Percentiles rank a stretch among this genome's conserved stretches.
These are phyloP conservation scores for Cladophialophora chaetospira DNA, from an alignment of 2,329 filamentous ascomycete genomes.

Conservation along the genomic window DNA sequence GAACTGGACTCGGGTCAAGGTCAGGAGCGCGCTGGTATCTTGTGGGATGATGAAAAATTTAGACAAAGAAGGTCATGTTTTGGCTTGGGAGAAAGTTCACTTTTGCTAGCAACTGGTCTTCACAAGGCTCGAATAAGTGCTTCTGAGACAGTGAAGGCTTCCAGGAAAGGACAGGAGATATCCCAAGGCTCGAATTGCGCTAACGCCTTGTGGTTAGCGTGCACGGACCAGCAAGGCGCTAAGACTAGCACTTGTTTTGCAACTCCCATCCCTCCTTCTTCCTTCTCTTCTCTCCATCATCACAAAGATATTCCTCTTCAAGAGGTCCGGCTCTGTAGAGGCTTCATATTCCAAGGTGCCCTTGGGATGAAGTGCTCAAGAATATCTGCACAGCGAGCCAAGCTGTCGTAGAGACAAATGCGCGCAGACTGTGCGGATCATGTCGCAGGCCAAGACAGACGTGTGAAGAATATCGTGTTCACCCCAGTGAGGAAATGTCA, in stretches of 20 bases:
- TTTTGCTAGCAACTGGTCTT: neutral
- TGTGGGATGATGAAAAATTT: neutral
- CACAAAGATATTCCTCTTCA: neutral
- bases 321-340: neutral
- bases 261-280: neutral
- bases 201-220: constrained; percentile 14
- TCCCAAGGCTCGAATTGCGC: neutral
- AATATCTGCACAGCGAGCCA: neutral
- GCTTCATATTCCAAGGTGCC: neutral
- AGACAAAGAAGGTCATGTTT: neutral
- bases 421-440: neutral
- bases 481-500: neutral
- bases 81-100: neutral
- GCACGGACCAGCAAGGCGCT: neutral
- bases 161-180: neutral
- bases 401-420: neutral
- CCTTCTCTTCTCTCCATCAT: neutral
- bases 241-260: no score
- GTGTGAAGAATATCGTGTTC: neutral
- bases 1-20: neutral
- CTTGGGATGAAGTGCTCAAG: neutral
- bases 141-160: neutral
- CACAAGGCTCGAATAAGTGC: neutral
- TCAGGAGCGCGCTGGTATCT: neutral
- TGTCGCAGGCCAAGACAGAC: neutral